Base-by-base conservation (phyloP, 371 early-diverging fungal genomes). In the Mucor circinelloides region DNA sequence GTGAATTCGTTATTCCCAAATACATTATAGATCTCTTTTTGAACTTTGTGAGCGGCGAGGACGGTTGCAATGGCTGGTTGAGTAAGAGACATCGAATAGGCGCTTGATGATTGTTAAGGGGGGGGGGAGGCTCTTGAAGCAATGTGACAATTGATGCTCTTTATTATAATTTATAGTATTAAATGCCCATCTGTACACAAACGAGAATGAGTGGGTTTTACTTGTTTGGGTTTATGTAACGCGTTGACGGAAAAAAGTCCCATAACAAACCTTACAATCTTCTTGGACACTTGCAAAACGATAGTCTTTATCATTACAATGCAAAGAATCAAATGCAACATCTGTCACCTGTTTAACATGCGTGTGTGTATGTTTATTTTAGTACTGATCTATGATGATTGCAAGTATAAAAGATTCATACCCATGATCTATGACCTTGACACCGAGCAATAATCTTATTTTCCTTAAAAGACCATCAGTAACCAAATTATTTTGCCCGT, bases 371-470 rank as follows among this genome's bases (percentile, higher is more conserved):
- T 36, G 36, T 36, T 42, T 36, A 36, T 36, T 50, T 58, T 31
- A 59, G 42, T 40, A 42, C 30, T 21, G 30, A 56, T 21, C 3
- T 38, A 55, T 59, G 13, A 25, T 59, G 25, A 34, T 34, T 31
- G 6, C 13, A 30, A 21, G n/a, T 9, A 36, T 36, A 36, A 36
- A 36, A 36, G 36, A 36, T 60, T 36, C 19, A 55, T 65, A 92
- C 93, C 90, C 97, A 96, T 2, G 98, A 96, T 63, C 89, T 85
- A 74, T 98, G 99, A 13, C 96, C 97, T 70, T 91, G 92, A 74
- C 94, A 94, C 9, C 95, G 80, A 8, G 95, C 95, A 0, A 94
- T 86, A 30, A 94, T 85, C 21, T 86, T 73, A 34, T 82, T 82
- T 55, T 87, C 94, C 70, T 76, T 86, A 72, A 87, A 88, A 67